Evolutionary conservation across 1,284 basidiomycete genomes (phyloP).

Genomic region (Moesziomyces aphidis): DNA sequence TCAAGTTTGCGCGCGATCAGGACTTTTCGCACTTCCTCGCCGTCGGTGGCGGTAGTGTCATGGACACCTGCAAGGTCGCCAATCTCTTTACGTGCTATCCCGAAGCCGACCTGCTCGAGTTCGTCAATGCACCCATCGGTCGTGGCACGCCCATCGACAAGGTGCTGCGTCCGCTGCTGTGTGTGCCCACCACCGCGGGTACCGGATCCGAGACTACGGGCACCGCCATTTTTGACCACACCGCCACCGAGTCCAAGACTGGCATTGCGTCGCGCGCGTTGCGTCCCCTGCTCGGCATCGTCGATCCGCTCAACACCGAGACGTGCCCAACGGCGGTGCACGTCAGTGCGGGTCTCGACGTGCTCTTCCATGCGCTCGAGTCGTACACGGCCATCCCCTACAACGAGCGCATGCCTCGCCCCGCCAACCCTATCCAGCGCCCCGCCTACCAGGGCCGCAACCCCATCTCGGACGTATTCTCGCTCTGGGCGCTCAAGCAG

Average conservation of each 20-base stretch:
- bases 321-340: slow-evolving; percentile 80
- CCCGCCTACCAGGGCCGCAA: slow-evolving; percentile 96
- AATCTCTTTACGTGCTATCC: slow-evolving; percentile 85
- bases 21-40: slow-evolving; percentile 83
- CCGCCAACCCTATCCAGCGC: slow-evolving; percentile 86
- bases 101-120: slow-evolving; percentile 87
- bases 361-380: slow-evolving; percentile 90
- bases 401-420: slow-evolving; percentile 86
- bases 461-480: slow-evolving; percentile 94
- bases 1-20: slow-evolving; percentile 84
- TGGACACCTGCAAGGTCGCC: slow-evolving; percentile 91
- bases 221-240: slow-evolving; percentile 94
- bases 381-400: slow-evolving; percentile 73
- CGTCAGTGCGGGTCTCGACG: slow-evolving; percentile 90
- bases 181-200: slow-evolving; percentile 94
- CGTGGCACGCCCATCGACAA: slow-evolving; percentile 87
- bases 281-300: slow-evolving; percentile 88
- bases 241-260: slow-evolving; percentile 81
- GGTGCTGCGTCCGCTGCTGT: slow-evolving; percentile 84
- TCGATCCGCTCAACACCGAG: slow-evolving; percentile 86
- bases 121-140: slow-evolving; percentile 95
- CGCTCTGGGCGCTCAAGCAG: slow-evolving; percentile 90
- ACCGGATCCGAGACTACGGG: slow-evolving; percentile 91
- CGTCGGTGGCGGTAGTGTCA: slow-evolving; percentile 93
- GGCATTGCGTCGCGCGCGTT: slow-evolving; percentile 92